These are phyloP conservation scores for Fusarium bactridioides DNA, from an alignment of 2,329 filamentous ascomycete species.

Conservation along the genomic window DNA sequence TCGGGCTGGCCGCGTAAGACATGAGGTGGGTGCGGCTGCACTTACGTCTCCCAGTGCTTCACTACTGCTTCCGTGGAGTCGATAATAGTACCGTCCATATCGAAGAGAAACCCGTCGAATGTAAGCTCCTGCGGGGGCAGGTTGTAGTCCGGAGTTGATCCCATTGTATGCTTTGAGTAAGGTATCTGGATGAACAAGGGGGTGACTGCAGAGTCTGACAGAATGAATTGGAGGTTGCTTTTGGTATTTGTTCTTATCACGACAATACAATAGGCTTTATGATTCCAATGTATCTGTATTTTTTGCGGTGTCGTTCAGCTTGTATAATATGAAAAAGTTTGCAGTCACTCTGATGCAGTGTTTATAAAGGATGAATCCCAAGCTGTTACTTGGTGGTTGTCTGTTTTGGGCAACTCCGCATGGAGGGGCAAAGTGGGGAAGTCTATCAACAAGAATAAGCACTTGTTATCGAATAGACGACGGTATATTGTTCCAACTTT, in stretches of 20 bases:
- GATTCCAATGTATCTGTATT: neutral
- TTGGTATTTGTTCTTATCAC: neutral
- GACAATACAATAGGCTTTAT: neutral
- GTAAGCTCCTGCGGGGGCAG: constrained; percentile 55
- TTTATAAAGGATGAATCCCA: constrained; percentile 5
- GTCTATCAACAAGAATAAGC: neutral
- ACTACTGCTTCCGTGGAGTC: constrained; percentile 80
- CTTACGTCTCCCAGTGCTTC: constrained; percentile 78
- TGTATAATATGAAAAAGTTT: neutral
- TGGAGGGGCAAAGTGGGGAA: constrained; percentile 11
- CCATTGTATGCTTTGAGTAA: constrained; percentile 39
- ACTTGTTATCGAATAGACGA: neutral
- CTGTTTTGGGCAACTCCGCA: constrained; percentile 42
- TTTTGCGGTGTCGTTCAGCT: neutral
- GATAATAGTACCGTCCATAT: constrained; percentile 86
- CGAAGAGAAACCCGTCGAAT: constrained; percentile 70
- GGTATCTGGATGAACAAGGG: neutral
- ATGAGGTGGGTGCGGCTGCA: neutral
- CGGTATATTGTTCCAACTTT: neutral
- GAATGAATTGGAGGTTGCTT: neutral
- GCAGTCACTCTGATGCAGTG: neutral
- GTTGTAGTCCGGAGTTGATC: constrained; percentile 49
- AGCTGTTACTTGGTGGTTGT: constrained; percentile 3
- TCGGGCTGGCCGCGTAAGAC: neutral
- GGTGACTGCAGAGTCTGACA: neutral